phyloP scores from a whole-genome alignment of 768 basidiomycete species.

The Leccinum obscurum region DNA sequence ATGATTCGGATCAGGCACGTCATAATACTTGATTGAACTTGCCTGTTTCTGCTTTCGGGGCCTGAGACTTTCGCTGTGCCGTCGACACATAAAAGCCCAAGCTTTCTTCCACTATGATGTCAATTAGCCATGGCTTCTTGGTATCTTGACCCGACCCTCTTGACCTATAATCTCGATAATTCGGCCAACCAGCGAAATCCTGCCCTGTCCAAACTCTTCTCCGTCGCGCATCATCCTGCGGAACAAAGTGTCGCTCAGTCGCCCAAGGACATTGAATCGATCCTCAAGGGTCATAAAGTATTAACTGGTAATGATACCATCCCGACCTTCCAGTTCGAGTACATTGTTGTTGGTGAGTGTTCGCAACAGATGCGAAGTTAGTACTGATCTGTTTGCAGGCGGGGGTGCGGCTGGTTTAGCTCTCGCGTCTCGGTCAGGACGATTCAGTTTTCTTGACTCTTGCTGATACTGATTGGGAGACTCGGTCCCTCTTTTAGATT shows the following conservation, averaged over 20 bases:
- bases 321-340: constrained; percentile 4
- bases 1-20: background rate
- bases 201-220: constrained; percentile 1
- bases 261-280: constrained; percentile 2
- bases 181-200: background rate
- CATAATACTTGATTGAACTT: background rate
- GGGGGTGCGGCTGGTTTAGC: constrained; percentile 21
- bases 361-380: background rate
- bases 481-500: constrained; percentile 6
- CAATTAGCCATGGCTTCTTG: too few species aligned
- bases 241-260: constrained; percentile 1
- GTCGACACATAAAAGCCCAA: too few species aligned
- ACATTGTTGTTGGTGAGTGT: constrained; percentile 14
- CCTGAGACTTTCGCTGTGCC: too few species aligned
- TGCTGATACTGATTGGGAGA: background rate
- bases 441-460: background rate
- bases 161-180: background rate
- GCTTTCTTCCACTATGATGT: too few species aligned
- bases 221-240: background rate
- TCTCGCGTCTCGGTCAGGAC: constrained; percentile 15
- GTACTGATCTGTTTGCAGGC: constrained; percentile 3
- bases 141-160: background rate
- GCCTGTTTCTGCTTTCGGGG: background rate
- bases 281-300: background rate
- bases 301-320: background rate